phyloP scores from a whole-genome alignment of 2,329 filamentous ascomycete species.

The Nemania abortiva region DNA sequence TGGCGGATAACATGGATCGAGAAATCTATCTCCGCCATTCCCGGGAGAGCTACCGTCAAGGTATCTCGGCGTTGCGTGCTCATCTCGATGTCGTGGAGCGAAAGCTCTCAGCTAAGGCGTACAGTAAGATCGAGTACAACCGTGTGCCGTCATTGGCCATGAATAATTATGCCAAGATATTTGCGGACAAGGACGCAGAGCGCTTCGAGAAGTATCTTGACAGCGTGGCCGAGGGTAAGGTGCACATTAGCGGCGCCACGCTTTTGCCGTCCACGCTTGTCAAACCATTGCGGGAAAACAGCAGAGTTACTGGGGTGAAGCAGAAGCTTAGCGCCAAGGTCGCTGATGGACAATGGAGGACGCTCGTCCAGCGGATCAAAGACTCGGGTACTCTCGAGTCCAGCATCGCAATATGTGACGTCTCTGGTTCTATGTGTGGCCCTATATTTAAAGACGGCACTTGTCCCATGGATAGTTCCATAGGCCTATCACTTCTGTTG shows the following conservation, averaged over 20 bases:
- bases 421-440: slow-evolving; percentile 64
- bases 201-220: slow-evolving; percentile 64
- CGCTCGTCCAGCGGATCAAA: slow-evolving; percentile 67
- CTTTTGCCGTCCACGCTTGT: slow-evolving; percentile 66
- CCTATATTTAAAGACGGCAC: slow-evolving; percentile 60
- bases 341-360: slow-evolving; percentile 66
- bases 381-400: slow-evolving; percentile 66
- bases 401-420: slow-evolving; percentile 69
- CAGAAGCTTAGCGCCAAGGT: slow-evolving; percentile 53
- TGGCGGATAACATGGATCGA: slow-evolving; percentile 52
- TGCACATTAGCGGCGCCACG: slow-evolving; percentile 66
- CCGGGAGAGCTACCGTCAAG: slow-evolving; percentile 65
- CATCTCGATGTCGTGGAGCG: slow-evolving; percentile 66
- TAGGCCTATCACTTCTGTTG: slow-evolving; percentile 68
- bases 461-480: slow-evolving; percentile 63
- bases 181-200: slow-evolving; percentile 63
- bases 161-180: slow-evolving; percentile 63
- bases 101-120: slow-evolving; percentile 60
- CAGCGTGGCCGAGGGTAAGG: slow-evolving; percentile 61
- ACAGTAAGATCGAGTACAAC: slow-evolving; percentile 67
- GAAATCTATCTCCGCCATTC: slow-evolving; percentile 66
- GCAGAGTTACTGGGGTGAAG: slow-evolving; percentile 46
- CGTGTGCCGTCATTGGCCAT: slow-evolving; percentile 68
- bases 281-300: slow-evolving; percentile 33
- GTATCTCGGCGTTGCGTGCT: slow-evolving; percentile 64